Base-by-base conservation (phyloP, 768 basidiomycete genomes). In the Clitopilus passeckerianus region DNA sequence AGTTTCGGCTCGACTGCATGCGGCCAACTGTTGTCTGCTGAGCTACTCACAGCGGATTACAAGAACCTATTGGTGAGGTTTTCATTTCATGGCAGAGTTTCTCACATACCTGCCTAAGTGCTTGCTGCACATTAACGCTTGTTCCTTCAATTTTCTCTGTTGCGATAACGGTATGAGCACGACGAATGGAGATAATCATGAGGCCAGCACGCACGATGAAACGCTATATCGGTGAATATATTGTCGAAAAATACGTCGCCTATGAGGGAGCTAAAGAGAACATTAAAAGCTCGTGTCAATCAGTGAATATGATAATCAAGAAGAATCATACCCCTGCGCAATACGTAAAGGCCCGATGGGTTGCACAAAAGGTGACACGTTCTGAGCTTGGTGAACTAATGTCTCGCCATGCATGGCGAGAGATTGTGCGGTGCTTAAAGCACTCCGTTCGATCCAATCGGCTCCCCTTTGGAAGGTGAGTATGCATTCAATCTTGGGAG, bases 241-340 rank as follows among this genome's bases (percentile, higher is more conserved):
- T 78, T 76, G 61, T 78, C 76, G 61, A 77, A 79, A 58, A 77
- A 71, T 15, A 78, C 68, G 61, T 77, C 76, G 60, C 68, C 71
- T 24, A 78, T 58, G 30, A 78, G 66, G 30, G 74, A 72, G 55
- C 77, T 77, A 43, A 35, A 60, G 24, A 5, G 34, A 57, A 30
- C 50, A 52, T 55, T 56, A 30, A 56, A 61, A 5, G 18, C 22
- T 33, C 54, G 22, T 37, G 35, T 55, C 18, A 9, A 5, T 14
- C 0, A n/a, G 44, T 27, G 30, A 34, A 30, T 24, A 50, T 34
- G 20, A 22, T 9, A 50, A 50, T 10, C 46, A 18, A 18, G 20
- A 50, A 12, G 12, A 50, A 50, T 6, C 66, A 8, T 57, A 76
- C 79, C 78, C 77, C 60, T 75, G 69, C 15, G 76, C 72, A 44